Evolutionary conservation across 2,329 filamentous ascomycete species (phyloP).

Genomic region (Trichoderma pleuroti): DNA sequence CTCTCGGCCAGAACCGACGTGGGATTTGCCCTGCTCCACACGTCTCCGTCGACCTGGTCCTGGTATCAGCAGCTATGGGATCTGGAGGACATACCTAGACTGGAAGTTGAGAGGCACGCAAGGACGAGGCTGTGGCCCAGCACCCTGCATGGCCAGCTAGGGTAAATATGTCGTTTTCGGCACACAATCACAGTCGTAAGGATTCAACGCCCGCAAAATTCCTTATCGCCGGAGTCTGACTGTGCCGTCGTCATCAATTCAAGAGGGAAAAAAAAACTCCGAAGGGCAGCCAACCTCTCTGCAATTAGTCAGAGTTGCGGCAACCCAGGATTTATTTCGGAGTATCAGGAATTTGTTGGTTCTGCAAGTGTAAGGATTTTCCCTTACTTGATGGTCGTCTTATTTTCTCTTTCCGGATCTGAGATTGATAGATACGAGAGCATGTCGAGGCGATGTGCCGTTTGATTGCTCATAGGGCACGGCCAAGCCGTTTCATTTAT

Average conservation of each 20-base stretch:
- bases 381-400: not conserved
- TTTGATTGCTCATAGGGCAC: not conserved
- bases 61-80: not conserved
- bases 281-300: not conserved
- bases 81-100: not conserved
- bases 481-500: not conserved
- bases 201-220: constrained; percentile 1
- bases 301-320: not conserved
- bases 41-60: not conserved
- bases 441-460: not conserved
- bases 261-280: not conserved
- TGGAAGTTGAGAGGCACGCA: not conserved
- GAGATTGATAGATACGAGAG: not conserved
- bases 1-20: not conserved
- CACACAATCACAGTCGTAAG: not conserved
- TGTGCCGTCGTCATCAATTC: not conserved
- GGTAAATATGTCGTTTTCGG: not conserved
- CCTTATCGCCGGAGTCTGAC: not conserved
- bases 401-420: not conserved
- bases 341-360: not conserved
- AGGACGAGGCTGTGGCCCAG: not conserved
- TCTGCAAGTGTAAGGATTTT: not conserved
- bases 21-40: not conserved
- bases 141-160: not conserved
- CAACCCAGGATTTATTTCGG: not conserved